Evolutionary conservation across 805 yeast species (phyloP), one percentile per base, ranked within the genome.

Genomic region (Kodamaea kakaduensis): DNA sequence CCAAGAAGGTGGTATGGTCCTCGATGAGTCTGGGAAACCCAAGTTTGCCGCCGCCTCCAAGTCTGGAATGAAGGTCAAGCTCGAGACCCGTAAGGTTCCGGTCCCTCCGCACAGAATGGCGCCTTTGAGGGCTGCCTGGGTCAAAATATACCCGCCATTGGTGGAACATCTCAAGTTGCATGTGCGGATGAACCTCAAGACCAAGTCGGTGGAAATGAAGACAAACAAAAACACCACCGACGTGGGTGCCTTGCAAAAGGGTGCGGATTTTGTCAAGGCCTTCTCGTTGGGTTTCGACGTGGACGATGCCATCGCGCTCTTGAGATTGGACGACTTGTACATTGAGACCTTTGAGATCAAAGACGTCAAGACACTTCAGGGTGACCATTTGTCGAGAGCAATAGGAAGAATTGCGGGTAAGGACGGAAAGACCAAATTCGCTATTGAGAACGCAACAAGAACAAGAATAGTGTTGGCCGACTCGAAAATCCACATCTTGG

Each of bases 371-470:
- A 90, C 97, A 4, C 69, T 93, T 48, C 80, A 78, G 18, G 98
- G 97, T 17, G 98, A 93, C 64, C 98, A 93, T 75, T 71, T 93
- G 58, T 84, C 96, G 34, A 82, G 99, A 74, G 98, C 99, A 6
- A 93, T 93, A 58, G 99, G 98, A 54, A 87, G 99, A 74, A 93
- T 93, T 62, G 98, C 99, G 9, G 99, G 99, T 61, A 94, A 93
- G 58, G 99, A 93, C 58, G 99, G 99, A 56, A 90, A 89, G 64
- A 93, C 97, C 43, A 93, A 90, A 67, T 93, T 90, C 61, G 97
- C 98, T 20, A 93, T 93, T 55, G 99, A 93, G 64, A 93, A 93
- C 56, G 97, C 98, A 12, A 90, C 97, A 15, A 78, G 97, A 67
- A 93, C 99, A 9, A 83, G 99, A 71, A 89, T 93, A 27, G 99